Percentiles rank a stretch among this genome's conserved stretches.
phyloP scores from a whole-genome alignment of 768 basidiomycete species.

The Xerocomellus chrysenteron region DNA sequence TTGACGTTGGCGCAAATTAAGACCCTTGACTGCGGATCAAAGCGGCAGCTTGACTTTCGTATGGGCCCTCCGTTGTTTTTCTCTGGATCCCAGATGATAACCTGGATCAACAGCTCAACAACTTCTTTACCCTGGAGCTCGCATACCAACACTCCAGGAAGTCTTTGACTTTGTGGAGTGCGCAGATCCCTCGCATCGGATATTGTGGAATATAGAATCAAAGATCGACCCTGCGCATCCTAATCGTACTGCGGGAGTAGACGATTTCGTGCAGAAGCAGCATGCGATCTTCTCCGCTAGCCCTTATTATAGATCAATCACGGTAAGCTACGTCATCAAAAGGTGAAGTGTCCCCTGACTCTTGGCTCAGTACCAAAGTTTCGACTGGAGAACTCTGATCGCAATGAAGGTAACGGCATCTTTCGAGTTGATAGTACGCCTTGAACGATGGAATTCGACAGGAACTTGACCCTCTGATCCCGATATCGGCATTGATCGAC shows the following conservation, averaged over 20 bases:
- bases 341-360: background rate
- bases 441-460: constrained; percentile 25
- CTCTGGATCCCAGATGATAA: background rate
- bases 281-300: constrained; percentile 56
- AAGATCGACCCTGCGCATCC: constrained; percentile 61
- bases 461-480: constrained; percentile 55
- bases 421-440: background rate
- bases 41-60: constrained; percentile 60
- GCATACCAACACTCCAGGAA: constrained; percentile 71
- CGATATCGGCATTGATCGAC: constrained; percentile 64
- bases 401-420: constrained; percentile 56
- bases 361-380: constrained; percentile 67
- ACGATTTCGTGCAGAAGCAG: constrained; percentile 63
- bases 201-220: constrained; percentile 79
- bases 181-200: constrained; percentile 59
- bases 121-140: constrained; percentile 63
- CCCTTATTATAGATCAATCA: constrained; percentile 62
- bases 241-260: constrained; percentile 50
- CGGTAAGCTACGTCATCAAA: constrained; percentile 40
- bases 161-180: constrained; percentile 76
- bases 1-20: constrained; percentile 77
- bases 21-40: constrained; percentile 79
- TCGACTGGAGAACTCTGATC: constrained; percentile 76
- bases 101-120: constrained; percentile 49
- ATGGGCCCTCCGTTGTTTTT: constrained; percentile 23